Base-by-base conservation (phyloP, 2,329 filamentous ascomycete genomes). In the Hypomyces rosellus region DNA sequence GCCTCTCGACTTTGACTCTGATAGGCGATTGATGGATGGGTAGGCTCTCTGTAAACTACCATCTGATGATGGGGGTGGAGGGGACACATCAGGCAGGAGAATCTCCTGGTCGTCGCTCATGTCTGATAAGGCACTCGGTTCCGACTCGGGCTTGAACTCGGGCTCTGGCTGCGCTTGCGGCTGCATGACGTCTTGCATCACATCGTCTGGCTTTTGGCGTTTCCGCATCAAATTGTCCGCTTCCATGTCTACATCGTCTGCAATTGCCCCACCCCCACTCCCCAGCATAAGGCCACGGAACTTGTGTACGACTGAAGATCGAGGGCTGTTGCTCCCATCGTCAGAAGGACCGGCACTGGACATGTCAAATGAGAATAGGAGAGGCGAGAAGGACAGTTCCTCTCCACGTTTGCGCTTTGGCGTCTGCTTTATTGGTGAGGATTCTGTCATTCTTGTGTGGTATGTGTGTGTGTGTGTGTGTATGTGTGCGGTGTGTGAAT, bases 291-390 rank as follows among this genome's bases (percentile, higher is more conserved):
- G 69, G 50, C 76, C 73, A 46, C 71, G 69, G 63, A 82, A 80
- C 58, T 70, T 70, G 60, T 75, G 73, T 37, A 73, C 75, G 38
- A 81, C 75, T 48, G 65, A 73, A 39, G 74, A 74, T 48, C 73
- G 70, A n/a, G 78, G 77, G 55, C 78, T 81, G 55, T 65, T 70
- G 59, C 66, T 73, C 51, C 76, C 77, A 46, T 77, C 75, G 30
- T 75, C 71, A 38, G 63, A 54, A 25, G 60, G 49, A 34, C 64
- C 51, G 52, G 63, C 52, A 4, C 54, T 55, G 55, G 65, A 48
- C 41, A 63, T 55, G 50, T 75, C 70, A 57, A 80, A 80, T 1
- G 74, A 72, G 62, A 79, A 79, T 44, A 67, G 61, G 50, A 66
- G 55, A n/a, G 69, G 66, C 11, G 67, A 61, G 38, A 62, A 46